A percentile compares a stretch with the other conserved stretches of the same genome.
These are phyloP conservation scores for Plasmopara viticola DNA, from an alignment of 352 stramenopile species.

Conservation along the genomic window DNA sequence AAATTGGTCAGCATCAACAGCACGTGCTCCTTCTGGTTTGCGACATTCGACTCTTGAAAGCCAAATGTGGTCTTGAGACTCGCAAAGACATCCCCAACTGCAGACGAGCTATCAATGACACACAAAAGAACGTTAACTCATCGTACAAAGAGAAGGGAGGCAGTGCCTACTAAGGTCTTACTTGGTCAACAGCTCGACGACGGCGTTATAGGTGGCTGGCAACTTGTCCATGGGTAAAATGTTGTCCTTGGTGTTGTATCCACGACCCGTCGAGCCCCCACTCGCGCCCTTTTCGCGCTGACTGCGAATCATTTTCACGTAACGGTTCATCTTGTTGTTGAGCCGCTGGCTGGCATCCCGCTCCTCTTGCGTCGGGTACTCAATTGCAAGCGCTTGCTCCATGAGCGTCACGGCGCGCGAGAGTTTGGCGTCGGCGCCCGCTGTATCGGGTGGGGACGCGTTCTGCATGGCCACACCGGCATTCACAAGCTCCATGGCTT, in stretches of 20 bases:
- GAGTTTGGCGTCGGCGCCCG: conserved; percentile 52
- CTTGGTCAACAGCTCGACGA: conserved; percentile 51
- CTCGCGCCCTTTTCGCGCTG: conserved; percentile 46
- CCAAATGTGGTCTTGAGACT: conserved; percentile 92
- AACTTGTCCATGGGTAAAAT: conserved; percentile 62
- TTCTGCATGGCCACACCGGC: conserved; percentile 70
- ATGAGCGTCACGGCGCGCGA: conserved; percentile 62
- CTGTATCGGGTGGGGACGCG: conserved; percentile 39
- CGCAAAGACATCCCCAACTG: conserved; percentile 78
- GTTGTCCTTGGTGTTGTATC: conserved; percentile 45
- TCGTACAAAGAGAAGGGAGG: conserved; percentile 31
- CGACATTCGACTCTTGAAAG: conserved; percentile 88
- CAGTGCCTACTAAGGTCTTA: too few relatives aligned
- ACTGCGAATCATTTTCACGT: conserved; percentile 84
- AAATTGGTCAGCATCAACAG: conserved; percentile 71
- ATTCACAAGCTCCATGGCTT: conserved; percentile 72
- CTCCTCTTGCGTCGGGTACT: conserved; percentile 60
- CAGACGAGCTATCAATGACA: conserved; percentile 19
- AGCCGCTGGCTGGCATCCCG: conserved; percentile 53
- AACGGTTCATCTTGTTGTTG: conserved; percentile 79
- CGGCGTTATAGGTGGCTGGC: conserved; percentile 52
- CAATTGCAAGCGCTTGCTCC: conserved; percentile 63
- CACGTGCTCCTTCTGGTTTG: conserved; percentile 75
- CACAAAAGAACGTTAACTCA: conserved; percentile 40
- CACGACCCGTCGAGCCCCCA: conserved; percentile 20